Base-by-base conservation (phyloP, 139 green algal genomes). In the Ettlia oleoabundans region DNA sequence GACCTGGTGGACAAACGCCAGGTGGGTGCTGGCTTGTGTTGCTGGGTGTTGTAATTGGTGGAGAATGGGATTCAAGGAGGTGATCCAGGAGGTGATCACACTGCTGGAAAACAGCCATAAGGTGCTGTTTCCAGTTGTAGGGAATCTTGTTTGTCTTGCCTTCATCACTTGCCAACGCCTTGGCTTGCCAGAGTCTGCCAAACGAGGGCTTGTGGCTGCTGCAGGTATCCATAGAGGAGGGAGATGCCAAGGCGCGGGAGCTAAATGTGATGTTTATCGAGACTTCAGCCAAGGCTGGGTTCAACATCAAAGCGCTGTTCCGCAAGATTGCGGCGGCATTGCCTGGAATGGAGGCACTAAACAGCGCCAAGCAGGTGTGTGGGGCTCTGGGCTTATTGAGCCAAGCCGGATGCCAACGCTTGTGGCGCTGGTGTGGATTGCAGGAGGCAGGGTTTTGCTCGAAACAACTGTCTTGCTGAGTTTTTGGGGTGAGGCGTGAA, bases 291-390 rank as follows among this genome's bases (percentile, higher is more conserved):
- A 99, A 99, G 87, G 97, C 96, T 30, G 97, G 97, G 30, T 98
- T 99, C 87, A 99, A 99, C 87, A 97, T 99, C 87, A 99, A 99
- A 92, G 97, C 97, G 0, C 85, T 99, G 76, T 99, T 99, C 86
- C 88, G 95, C 24, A 99, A 99, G 84, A 98, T 99, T 74, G 97
- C 97, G 26, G 96, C 94, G 15, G 94, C 96, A 3, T 86, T 99
- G 63, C 97, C 97, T 6, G 97, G 97, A 40, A 96, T 99, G 95
- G 97, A 99, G 80, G 87, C 91, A 1, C 61, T 95, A 28, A 89
- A 74, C 10, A 55, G 70, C 2, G 22, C 84, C 30, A 97, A 96
- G 83, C 82, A 91, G 43, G 64, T 58, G 78, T 6, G 78, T 2
- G 43, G 42, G 70, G 43, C 41, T 65, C 61, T 32, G 61, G n/a